phyloP scores from a whole-genome alignment of 371 early-diverging fungal genomes.

The Dichotomocladium elegans region DNA sequence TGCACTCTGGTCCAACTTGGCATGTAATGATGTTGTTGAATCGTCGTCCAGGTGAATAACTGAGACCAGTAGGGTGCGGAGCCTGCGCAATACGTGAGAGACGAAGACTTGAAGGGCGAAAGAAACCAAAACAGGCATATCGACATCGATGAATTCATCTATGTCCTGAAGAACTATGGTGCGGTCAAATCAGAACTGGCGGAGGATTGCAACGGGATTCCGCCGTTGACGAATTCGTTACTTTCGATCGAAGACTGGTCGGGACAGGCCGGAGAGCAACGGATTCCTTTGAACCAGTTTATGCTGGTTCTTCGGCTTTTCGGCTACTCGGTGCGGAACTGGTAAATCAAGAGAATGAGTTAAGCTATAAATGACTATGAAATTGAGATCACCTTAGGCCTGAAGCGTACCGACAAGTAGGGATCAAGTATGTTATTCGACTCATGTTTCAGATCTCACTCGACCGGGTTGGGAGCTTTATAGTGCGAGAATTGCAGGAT shows the following conservation, averaged over 20 bases:
- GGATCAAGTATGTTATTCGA: conserved; percentile 17
- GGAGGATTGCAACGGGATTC: not conserved
- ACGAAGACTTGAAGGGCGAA: not conserved
- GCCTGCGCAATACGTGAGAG: not conserved
- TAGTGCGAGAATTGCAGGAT: conserved; percentile 25
- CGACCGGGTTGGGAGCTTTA: conserved; percentile 20
- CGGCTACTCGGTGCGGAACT: conserved; percentile 27
- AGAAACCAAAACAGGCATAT: conserved; percentile 9
- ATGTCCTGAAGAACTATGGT: conserved; percentile 13
- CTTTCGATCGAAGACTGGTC: conserved; percentile 9
- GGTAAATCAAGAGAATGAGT: conserved; percentile 2
- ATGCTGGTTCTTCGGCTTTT: conserved; percentile 28
- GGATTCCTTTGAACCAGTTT: conserved; percentile 26
- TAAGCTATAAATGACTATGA: not conserved
- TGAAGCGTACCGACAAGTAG: conserved; percentile 20
- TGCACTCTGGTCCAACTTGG: conserved; percentile 25
- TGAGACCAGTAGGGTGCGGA: conserved; percentile 3
- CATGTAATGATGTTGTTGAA: not conserved
- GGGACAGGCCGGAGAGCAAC: conserved; percentile 4
- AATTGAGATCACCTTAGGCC: conserved; percentile 9
- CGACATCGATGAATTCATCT: conserved; percentile 4
- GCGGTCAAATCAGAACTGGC: conserved; percentile 9
- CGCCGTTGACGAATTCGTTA: not conserved
- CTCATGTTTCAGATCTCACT: conserved; percentile 26
- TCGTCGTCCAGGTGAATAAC: not conserved